Evolutionary conservation across 1,139 yeast genomes (phyloP), one percentile per base, ranked within the genome.

Genomic region (Taphrina deformans): DNA sequence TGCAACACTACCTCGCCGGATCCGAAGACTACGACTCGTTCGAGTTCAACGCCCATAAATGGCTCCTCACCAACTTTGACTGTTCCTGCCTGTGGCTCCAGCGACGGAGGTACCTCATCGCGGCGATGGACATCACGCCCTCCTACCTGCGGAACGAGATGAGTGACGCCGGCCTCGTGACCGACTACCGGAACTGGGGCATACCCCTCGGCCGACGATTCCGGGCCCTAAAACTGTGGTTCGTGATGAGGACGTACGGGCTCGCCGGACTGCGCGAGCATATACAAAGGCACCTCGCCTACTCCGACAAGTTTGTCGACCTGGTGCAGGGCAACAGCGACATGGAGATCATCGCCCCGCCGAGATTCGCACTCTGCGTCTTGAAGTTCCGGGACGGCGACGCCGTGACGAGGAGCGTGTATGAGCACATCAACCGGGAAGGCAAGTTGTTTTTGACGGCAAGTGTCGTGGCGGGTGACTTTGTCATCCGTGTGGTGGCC

Each of bases 151-250:
- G 70, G 48, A 69, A 69, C 62, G 55, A 53, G 27, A 69, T 64
- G 24, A 55, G 69, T 16, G 71, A 69, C 18, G 52, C 70, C 5
- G 71, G 71, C 9, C 63, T 65, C 18, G 71, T 69, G 29, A 69
- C 68, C 6, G 71, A 70, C 41, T 70, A 69, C 44, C 52, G 71
- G 24, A 71, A 70, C 51, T 70, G 71, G 69, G 71, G 70, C 41
- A 62, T 70, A 10, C 71, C 71, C 21, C 67, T 70, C 21, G 71
- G 71, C 12, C 67, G 71, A 29, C 55, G 71, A 18, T 70, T 70
- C 64, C 62, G 71, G 21, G 62, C 71, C 12, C 60, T 70, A 31
- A 70, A 70, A 65, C 51, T 70, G 12, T 70, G 71, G 71, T 69
- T 69, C 58, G 71, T 69, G 40, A 62, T 70, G 69, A 62, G 71